phyloP scores from a whole-genome alignment of 176 grass and related monocot species.

The Neostapfia colusana region DNA sequence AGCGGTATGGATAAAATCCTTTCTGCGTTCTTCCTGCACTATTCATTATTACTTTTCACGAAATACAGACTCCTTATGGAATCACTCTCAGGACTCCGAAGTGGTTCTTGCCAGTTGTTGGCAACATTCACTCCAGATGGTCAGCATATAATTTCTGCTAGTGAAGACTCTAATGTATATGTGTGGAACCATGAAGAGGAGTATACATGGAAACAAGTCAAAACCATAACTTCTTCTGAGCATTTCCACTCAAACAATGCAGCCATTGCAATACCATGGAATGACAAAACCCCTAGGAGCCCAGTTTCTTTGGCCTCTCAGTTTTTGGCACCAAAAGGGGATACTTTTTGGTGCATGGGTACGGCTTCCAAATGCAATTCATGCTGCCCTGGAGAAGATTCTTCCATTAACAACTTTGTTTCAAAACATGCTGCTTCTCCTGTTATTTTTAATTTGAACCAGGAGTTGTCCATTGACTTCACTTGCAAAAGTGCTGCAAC shows the following conservation, averaged over 20 bases:
- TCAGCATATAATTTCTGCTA: slow-evolving; percentile 64
- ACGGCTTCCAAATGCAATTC: slow-evolving; percentile 20
- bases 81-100: slow-evolving; percentile 55
- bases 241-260: slow-evolving; percentile 59
- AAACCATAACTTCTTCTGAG: slow-evolving; percentile 73
- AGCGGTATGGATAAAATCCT: slow-evolving; percentile 59
- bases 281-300: slow-evolving; percentile 44
- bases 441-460: slow-evolving; percentile 45
- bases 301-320: slow-evolving; percentile 33
- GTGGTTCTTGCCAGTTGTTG: slow-evolving; percentile 54
- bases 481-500: slow-evolving; percentile 63
- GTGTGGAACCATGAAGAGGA: slow-evolving; percentile 68
- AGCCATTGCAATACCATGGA: slow-evolving; percentile 77
- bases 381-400: slow-evolving; percentile 24
- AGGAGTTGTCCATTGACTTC: slow-evolving; percentile 38
- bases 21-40: neutral
- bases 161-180: slow-evolving; percentile 84
- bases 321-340: slow-evolving; percentile 22
- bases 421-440: slow-evolving; percentile 43
- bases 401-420: slow-evolving; percentile 22
- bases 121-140: slow-evolving; percentile 77
- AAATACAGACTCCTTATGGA: slow-evolving; percentile 23
- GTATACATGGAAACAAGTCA: slow-evolving; percentile 50
- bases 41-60: neutral
- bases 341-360: slow-evolving; percentile 19